Percentiles rank a stretch among this genome's conserved stretches.
Conservation (phyloP, 202 grass and related monocot genomes). For the Saccharum hybrid region DNA sequence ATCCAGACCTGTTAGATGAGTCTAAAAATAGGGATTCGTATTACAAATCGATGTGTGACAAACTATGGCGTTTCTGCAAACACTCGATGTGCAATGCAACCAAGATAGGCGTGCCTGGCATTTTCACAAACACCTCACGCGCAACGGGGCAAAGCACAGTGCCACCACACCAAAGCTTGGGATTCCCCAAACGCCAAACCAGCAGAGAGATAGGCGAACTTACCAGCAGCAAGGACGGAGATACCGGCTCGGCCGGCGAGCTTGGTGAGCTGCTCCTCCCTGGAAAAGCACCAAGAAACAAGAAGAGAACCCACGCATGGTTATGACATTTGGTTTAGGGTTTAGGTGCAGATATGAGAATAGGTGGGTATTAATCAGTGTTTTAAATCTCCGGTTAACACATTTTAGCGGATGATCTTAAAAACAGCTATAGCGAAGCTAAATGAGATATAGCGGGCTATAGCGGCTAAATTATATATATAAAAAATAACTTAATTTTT, state of each 20-base stretch:
- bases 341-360: slow-evolving; percentile 28
- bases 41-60: slow-evolving; percentile 25
- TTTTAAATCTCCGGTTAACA: no score
- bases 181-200: slow-evolving; percentile 12
- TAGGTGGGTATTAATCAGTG: background rate
- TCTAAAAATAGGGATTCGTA: slow-evolving; percentile 33
- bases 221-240: slow-evolving; percentile 48
- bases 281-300: slow-evolving; percentile 41
- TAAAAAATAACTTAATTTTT: no score
- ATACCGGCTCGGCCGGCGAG: slow-evolving; percentile 34
- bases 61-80: slow-evolving; percentile 7
- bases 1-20: background rate
- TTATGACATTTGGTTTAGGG: slow-evolving; percentile 36
- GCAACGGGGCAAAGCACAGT: background rate
- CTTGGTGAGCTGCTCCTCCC: slow-evolving; percentile 55
- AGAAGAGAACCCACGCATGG: slow-evolving; percentile 16
- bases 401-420: no score
- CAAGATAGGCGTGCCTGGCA: slow-evolving; percentile 27
- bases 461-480: no score
- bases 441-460: no score
- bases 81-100: slow-evolving; percentile 14
- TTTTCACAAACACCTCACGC: slow-evolving; percentile 52
- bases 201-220: slow-evolving; percentile 22
- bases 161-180: background rate
- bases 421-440: no score